Conservation (phyloP, 345 rosid genomes). For the Salix exigua region DNA sequence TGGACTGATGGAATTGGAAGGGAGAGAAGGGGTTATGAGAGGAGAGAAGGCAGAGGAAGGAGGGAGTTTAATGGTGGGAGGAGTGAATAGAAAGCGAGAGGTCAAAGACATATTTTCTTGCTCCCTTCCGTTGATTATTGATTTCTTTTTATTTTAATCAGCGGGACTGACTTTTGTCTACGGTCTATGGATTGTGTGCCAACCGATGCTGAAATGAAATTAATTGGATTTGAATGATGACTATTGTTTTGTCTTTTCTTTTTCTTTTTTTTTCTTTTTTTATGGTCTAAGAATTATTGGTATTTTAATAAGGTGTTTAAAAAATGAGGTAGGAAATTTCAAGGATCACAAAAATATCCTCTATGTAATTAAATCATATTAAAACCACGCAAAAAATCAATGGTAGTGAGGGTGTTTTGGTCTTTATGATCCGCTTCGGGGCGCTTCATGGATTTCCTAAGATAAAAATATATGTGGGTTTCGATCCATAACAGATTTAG, state of each 20-base stretch:
- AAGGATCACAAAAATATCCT: too few relatives aligned
- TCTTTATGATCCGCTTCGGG: too few relatives aligned
- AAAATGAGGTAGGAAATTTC: too few relatives aligned
- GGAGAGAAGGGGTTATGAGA: background rate
- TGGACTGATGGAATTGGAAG: conserved; percentile 13
- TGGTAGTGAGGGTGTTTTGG: too few relatives aligned
- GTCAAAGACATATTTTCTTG: conserved; percentile 16
- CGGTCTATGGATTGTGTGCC: background rate
- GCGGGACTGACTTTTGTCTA: background rate
- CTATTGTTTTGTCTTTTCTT: background rate
- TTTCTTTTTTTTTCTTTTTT: background rate
- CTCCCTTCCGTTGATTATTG: background rate
- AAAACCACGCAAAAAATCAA: too few relatives aligned
- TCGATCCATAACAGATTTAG: too few relatives aligned
- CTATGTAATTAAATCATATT: too few relatives aligned
- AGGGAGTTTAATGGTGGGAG: conserved; percentile 10
- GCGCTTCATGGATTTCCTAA: too few relatives aligned
- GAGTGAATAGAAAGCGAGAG: conserved; percentile 9
- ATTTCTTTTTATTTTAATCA: background rate
- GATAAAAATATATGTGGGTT: too few relatives aligned
- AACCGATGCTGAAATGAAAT: background rate
- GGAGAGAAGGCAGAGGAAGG: conserved; percentile 2
- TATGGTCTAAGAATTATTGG: background rate
- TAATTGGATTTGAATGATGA: background rate
- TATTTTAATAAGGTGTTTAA: too few relatives aligned